A percentile compares a stretch with the other conserved stretches of the same genome.
Conservation (phyloP, 371 early-diverging fungal species). For the Fennellomyces sp. region DNA sequence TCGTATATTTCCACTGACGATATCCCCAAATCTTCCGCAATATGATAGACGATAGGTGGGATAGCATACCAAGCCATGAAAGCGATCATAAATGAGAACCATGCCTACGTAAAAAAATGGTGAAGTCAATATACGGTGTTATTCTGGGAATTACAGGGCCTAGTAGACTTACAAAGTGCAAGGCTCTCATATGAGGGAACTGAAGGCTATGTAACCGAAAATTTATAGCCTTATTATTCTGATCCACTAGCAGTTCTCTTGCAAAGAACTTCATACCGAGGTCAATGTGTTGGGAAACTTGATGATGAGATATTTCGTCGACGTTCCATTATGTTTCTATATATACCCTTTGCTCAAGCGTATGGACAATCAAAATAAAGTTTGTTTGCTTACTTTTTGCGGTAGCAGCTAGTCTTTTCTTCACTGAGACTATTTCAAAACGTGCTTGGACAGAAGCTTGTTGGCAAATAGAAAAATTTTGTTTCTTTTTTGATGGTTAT, state of each 20-base stretch:
- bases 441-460: too few relatives aligned
- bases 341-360: too few relatives aligned
- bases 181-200: conserved; percentile 22
- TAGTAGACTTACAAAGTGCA: conserved; percentile 23
- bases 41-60: conserved; percentile 47
- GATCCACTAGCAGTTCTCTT: conserved; percentile 14
- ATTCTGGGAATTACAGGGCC: too few relatives aligned
- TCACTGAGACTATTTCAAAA: too few relatives aligned
- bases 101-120: conserved; percentile 12
- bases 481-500: too few relatives aligned
- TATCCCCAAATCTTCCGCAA: conserved; percentile 19
- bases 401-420: too few relatives aligned
- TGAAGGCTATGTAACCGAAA: conserved; percentile 14
- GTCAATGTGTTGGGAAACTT: too few relatives aligned
- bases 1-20: conserved; percentile 19
- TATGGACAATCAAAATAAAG: too few relatives aligned
- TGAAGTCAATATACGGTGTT: not conserved
- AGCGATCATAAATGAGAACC: conserved; percentile 36
- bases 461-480: too few relatives aligned
- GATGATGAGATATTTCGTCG: too few relatives aligned
- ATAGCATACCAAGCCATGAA: conserved; percentile 65
- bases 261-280: conserved; percentile 14
- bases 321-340: too few relatives aligned
- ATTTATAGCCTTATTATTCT: conserved; percentile 24
- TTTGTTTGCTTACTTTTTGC: too few relatives aligned